Base-by-base conservation (phyloP, 202 grass and related monocot species). In the Bolboschoenoplectus hybrid region DNA sequence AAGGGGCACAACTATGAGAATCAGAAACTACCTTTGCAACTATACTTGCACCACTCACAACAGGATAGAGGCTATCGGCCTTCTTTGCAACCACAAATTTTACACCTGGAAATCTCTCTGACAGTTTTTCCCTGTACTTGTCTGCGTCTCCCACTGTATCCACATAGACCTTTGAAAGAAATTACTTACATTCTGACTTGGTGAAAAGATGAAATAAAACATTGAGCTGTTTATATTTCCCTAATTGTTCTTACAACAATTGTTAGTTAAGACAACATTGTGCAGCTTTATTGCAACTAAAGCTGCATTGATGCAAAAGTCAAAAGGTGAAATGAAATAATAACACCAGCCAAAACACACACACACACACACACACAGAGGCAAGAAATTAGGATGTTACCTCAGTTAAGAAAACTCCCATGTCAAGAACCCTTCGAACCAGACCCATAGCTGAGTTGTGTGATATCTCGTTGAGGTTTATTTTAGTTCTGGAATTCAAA, bases 1-100 rank as follows among this genome's bases (percentile, higher is more conserved):
- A 64, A 34, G 45, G 68, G 74, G 7, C 7, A 82, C 26, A 46
- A 52, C 52, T 78, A 6, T 34, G 38, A 40, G 10, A 7, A 49
- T 9, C 13, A 64, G 16, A 49, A 89, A 87, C 63, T 91, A 98
- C 96, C 93, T 98, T 98, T 52, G 96, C 91, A 67, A 94, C 96
- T 89, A 98, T 98, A 87, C 96, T 95, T 82, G 93, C 93, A 76
- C 96, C 96, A 87, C 96, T 95, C 82, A 95, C 96, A 90, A 98
- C 90, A 41, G 96, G 90, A 85, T 95, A 98, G 84, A 98, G 88
- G 77, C 96, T 96, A 83, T 98, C 93, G 79, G 96, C 96, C 75
- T 98, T 98, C 79, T 98, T 96, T n/a, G 96, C 85, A 81, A 98
- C 96, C 17, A 98, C 93, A 91, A 96, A 98, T 80, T 94, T 94